A percentile compares a stretch with the other conserved stretches of the same genome.
phyloP scores from a whole-genome alignment of 371 early-diverging fungal species.

The Chytridium lagenaria region DNA sequence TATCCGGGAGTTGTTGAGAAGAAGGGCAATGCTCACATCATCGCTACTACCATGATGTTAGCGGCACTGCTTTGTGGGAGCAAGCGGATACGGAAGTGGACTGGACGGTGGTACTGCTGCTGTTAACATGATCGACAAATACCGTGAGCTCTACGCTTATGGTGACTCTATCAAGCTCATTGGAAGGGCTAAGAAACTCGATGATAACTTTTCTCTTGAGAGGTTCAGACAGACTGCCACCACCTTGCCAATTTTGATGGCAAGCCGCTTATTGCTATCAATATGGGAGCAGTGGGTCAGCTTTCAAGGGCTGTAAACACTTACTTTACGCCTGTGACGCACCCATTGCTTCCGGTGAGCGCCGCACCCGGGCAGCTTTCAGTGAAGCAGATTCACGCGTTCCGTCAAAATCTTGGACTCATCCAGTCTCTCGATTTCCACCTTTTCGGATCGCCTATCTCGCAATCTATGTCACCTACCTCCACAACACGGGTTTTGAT shows the following conservation, averaged over 20 bases:
- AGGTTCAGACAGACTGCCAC: constrained; percentile 58
- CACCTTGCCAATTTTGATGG: constrained; percentile 33
- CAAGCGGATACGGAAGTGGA: constrained; percentile 24
- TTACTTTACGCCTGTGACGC: constrained; percentile 92
- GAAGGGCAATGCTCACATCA: constrained; percentile 70
- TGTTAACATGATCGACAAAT: constrained; percentile 63
- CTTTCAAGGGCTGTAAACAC: constrained; percentile 86
- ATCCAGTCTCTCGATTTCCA: constrained; percentile 73
- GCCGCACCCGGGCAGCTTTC: constrained; percentile 97
- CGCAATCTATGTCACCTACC: constrained; percentile 86
- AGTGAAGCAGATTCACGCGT: constrained; percentile 77
- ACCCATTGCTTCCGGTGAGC: constrained; percentile 73
- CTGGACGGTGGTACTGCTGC: constrained; percentile 16
- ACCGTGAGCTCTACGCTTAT: constrained; percentile 56
- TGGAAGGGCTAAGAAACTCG: constrained; percentile 72
- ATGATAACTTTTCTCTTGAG: constrained; percentile 81
- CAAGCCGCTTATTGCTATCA: constrained; percentile 86
- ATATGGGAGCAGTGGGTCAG: constrained; percentile 92
- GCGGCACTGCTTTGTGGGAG: constrained; percentile 68
- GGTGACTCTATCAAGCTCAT: constrained; percentile 93
- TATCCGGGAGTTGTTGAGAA: constrained; percentile 52
- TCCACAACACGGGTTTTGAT: constrained; percentile 92
- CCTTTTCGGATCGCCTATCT: constrained; percentile 92
- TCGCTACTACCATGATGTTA: constrained; percentile 90
- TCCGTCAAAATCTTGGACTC: constrained; percentile 74